Conservation (phyloP, 2,329 filamentous ascomycete species). For the Fusarium brevicatenulatum region DNA sequence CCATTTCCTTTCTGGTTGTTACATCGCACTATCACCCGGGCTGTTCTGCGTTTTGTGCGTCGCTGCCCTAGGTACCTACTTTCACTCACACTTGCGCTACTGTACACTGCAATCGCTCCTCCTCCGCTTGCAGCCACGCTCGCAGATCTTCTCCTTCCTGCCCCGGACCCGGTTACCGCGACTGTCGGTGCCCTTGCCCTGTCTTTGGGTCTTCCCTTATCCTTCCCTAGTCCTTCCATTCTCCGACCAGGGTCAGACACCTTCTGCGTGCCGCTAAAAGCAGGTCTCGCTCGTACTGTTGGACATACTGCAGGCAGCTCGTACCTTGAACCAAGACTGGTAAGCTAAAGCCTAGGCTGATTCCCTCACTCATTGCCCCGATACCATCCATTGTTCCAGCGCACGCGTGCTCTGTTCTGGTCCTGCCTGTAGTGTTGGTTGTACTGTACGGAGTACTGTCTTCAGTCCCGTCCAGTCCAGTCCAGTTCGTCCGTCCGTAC, state of each 20-base stretch:
- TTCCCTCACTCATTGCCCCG: constrained; percentile 37
- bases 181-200: constrained; percentile 36
- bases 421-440: constrained; percentile 6
- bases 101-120: constrained; percentile 27
- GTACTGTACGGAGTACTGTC: neutral
- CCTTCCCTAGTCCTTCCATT: constrained; percentile 39
- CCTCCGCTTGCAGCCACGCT: constrained; percentile 42
- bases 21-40: constrained; percentile 25
- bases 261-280: constrained; percentile 39
- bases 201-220: constrained; percentile 34
- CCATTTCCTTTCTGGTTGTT: constrained; percentile 1
- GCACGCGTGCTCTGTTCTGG: constrained; percentile 36
- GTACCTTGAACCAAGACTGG: constrained; percentile 26
- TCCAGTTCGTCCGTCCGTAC: neutral
- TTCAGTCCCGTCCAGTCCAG: neutral
- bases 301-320: constrained; percentile 20
- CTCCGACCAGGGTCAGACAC: constrained; percentile 36
- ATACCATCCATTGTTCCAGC: constrained; percentile 42
- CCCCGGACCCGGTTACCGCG: constrained; percentile 39
- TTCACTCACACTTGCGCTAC: constrained; percentile 4
- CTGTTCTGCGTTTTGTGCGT: neutral
- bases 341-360: constrained; percentile 38
- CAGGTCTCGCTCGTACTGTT: constrained; percentile 32
- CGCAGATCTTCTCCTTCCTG: constrained; percentile 40
- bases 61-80: neutral